These are phyloP conservation scores for Solanum pimpinellifolium DNA, from an alignment of 257 asterid genomes.

Conservation along the genomic window DNA sequence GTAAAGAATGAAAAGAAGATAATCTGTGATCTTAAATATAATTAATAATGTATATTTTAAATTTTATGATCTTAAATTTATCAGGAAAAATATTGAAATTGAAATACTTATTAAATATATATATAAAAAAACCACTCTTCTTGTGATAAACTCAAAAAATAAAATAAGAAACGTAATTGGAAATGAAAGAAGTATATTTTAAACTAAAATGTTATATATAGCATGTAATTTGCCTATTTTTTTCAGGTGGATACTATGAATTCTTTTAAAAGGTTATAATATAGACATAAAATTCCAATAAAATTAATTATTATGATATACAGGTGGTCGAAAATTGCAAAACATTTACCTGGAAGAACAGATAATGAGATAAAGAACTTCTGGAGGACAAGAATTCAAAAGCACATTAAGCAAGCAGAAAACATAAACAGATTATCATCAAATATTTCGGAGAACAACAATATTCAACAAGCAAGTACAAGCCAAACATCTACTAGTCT, in stretches of 20 bases:
- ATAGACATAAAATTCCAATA: not conserved
- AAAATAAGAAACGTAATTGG: not conserved
- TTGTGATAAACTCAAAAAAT: too few relatives aligned
- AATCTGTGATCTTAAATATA: too few relatives aligned
- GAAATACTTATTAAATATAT: not conserved
- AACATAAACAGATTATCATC: constrained; percentile 24
- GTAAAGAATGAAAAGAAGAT: too few relatives aligned
- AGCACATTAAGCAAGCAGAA: constrained; percentile 28
- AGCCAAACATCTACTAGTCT: constrained; percentile 41
- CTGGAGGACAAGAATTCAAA: constrained; percentile 92
- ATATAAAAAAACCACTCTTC: not conserved
- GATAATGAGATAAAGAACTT: constrained; percentile 87
- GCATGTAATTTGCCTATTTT: not conserved
- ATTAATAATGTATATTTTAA: too few relatives aligned
- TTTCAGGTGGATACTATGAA: not conserved
- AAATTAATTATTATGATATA: not conserved
- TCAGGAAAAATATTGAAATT: not conserved
- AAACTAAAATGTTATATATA: not conserved
- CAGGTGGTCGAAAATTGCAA: constrained; percentile 88
- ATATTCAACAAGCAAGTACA: constrained; percentile 38
- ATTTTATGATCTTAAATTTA: not conserved
- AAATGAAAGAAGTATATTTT: not conserved
- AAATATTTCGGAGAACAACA: constrained; percentile 18
- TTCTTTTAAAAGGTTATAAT: not conserved
- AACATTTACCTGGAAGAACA: constrained; percentile 85